Evolutionary conservation across 495 filamentous ascomycete species (phyloP), one percentile per base, ranked within the genome.

Genomic region (Aspergillus cristatus): DNA sequence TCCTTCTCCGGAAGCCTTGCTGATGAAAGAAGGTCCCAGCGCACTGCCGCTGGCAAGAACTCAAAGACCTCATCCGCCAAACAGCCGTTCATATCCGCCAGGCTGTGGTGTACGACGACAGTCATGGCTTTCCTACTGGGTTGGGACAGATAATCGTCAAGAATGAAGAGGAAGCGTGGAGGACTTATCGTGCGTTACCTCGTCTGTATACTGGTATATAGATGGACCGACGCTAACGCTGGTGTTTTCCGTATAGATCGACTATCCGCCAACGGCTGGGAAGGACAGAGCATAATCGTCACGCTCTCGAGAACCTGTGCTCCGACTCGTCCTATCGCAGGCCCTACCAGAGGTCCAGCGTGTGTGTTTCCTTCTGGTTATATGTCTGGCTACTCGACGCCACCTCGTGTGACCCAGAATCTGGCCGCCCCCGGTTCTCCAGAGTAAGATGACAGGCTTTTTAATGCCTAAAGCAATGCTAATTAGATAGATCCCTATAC

Each of bases 41-140:
- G 6, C 66, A 68, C 32, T 70, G 66, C 31, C 65, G 66, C 35
- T 70, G 66, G 66, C 66, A 70, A 48, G 66, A 70, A 48, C 41
- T 70, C 20, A 70, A 70, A 38, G 66, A 70, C 36, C 42, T 70
- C 6, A 60, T 70, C 14, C 66, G 66, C 12, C 64, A 70, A 40
- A 68, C 64, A 7, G 64, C 66, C 13, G 35, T 62, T 26, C 66
- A 70, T 45, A 68, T 70, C 33, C 61, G 66, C 7, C 66, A 70
- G 36, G 66, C 66, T 4, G 63, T 70, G 2, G 65, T 70, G 22
- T 70, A 70, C 32, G 65, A 70, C 47, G 65, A 70, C 33, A 57
- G 45, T 18, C 58, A 70, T 40, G 65, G 65, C 2, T 62, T 63
- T 34, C 63, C 65, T 12, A 70, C 65, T 0, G 65, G 65, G 14